phyloP scores from a whole-genome alignment of 495 filamentous ascomycete genomes.

The Astrothelium subdiscretum region DNA sequence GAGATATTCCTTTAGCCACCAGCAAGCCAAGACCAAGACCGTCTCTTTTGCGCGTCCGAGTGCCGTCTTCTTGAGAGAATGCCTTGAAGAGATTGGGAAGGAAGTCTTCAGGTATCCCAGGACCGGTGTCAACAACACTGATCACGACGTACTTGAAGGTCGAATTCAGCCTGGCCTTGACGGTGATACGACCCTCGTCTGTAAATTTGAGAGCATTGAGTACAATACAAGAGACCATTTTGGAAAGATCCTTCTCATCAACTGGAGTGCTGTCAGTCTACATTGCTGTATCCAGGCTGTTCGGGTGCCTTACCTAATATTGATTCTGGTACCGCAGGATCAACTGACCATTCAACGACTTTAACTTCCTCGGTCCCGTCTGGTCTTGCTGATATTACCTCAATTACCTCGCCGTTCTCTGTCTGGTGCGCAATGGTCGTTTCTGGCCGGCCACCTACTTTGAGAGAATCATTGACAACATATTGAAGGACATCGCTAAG shows the following conservation, averaged over 20 bases:
- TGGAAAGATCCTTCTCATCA: constrained; percentile 62
- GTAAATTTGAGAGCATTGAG: constrained; percentile 77
- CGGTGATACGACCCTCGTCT: constrained; percentile 51
- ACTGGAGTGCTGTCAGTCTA: constrained; percentile 23
- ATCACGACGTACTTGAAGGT: constrained; percentile 47
- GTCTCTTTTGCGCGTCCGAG: constrained; percentile 59
- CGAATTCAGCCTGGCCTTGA: constrained; percentile 42
- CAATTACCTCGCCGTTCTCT: constrained; percentile 53
- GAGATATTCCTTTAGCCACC: constrained; percentile 63
- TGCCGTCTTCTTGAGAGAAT: constrained; percentile 61
- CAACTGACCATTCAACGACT: constrained; percentile 57
- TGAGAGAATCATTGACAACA: constrained; percentile 58
- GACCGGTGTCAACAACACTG: constrained; percentile 56
- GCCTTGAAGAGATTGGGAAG: constrained; percentile 63
- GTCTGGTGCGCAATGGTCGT: constrained; percentile 49
- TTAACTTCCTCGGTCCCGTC: constrained; percentile 48
- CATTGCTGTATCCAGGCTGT: too few species aligned
- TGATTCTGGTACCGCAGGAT: constrained; percentile 51
- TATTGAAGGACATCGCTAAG: constrained; percentile 55
- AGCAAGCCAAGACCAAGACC: constrained; percentile 64
- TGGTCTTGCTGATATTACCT: constrained; percentile 47
- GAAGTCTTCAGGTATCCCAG: constrained; percentile 61
- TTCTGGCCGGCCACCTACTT: constrained; percentile 63
- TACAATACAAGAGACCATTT: constrained; percentile 61
- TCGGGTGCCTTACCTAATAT: constrained; percentile 39